Evolutionary conservation across 129 eudicot species (phyloP), one percentile per base, ranked within the genome.

Genomic region (Gnaphalium uliginosum): DNA sequence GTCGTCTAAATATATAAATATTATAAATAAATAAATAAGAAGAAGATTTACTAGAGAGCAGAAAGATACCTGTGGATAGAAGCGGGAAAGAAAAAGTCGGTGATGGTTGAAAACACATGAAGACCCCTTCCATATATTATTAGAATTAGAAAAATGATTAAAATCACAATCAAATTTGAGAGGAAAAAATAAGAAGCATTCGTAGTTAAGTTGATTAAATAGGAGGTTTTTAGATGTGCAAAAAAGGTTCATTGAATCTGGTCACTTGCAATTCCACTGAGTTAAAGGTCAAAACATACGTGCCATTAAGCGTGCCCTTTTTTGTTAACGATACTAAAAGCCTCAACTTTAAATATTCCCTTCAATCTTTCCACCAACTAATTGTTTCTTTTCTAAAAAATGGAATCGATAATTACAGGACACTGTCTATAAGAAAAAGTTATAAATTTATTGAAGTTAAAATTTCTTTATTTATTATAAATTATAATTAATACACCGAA

Each of bases 211-310:
- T 37, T 69, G 76, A 41, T 68, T 77, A 57, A 17, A 69, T 77
- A 66, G 76, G 73, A 66, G 74, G 48, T 24, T 23, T 66, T 2
- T 2, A 27, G 2, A 27, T 1, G 2, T 14, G 72, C 18, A 43
- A 19, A 2, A 77, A 59, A 69, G 81, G 69, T 77, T 58, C 81
- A 77, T 77, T 69, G 81, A 35, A 77, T 61, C 81, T 77, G 70
- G 76, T 69, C 76, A 77, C 69, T 19, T 11, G 0, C 24, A 50
- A 71, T 37, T n/a, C 39, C 43, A 35, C 25, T 67, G 7, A 76
- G 48, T 17, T 76, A 24, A 17, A 56, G 26, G 68, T 77, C 66
- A 56, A 68, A 66, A 76, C 58, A 68, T 54, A 66, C 54, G 23
- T 57, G 18, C 19, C 33, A 76, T 32, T 30, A n/a, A n/a, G n/a